Evolutionary conservation across 164 flowering plant genomes (phyloP).

Genomic region (Liriodendron chinense): DNA sequence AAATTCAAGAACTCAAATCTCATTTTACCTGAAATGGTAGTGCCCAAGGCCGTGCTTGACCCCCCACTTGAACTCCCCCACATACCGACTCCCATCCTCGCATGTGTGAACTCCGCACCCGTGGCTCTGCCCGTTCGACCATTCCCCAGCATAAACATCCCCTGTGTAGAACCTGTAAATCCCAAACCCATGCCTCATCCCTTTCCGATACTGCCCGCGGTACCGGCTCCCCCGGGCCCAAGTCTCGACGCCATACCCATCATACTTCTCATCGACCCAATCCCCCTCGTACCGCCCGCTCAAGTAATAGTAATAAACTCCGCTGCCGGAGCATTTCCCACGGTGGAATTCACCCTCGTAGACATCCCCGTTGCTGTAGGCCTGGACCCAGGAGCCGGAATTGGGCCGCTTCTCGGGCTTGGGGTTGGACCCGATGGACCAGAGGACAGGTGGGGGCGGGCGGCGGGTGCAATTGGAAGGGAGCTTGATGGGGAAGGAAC

Average conservation of each 20-base stretch:
- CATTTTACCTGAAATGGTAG: slow-evolving; percentile 70
- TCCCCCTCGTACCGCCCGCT: slow-evolving; percentile 82
- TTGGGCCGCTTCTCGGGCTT: slow-evolving; percentile 27
- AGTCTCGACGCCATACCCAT: slow-evolving; percentile 77
- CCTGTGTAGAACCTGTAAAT: slow-evolving; percentile 72
- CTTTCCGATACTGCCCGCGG: slow-evolving; percentile 74
- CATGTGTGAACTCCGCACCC: slow-evolving; percentile 72
- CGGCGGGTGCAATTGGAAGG: slow-evolving; percentile 10
- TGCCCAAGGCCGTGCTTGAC: slow-evolving; percentile 78
- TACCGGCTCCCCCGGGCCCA: slow-evolving; percentile 80
- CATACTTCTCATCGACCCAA: slow-evolving; percentile 74
- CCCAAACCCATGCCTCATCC: slow-evolving; percentile 72
- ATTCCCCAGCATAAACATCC: slow-evolving; percentile 76
- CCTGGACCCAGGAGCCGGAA: slow-evolving; percentile 61
- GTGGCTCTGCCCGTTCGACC: slow-evolving; percentile 82
- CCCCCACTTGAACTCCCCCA: slow-evolving; percentile 83
- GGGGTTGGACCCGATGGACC: slow-evolving; percentile 74
- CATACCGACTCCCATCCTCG: slow-evolving; percentile 69
- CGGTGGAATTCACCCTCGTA: slow-evolving; percentile 79
- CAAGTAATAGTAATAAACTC: slow-evolving; percentile 67
- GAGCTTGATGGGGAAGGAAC: slow-evolving; percentile 33
- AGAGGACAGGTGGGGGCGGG: slow-evolving; percentile 37
- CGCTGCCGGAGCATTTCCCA: slow-evolving; percentile 79
- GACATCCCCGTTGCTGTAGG: slow-evolving; percentile 60
- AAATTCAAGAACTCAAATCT: background rate